Percentiles rank a stretch among this genome's conserved stretches.
Conservation (phyloP, 805 yeast genomes). For the Saccharomycopsis amapae region DNA sequence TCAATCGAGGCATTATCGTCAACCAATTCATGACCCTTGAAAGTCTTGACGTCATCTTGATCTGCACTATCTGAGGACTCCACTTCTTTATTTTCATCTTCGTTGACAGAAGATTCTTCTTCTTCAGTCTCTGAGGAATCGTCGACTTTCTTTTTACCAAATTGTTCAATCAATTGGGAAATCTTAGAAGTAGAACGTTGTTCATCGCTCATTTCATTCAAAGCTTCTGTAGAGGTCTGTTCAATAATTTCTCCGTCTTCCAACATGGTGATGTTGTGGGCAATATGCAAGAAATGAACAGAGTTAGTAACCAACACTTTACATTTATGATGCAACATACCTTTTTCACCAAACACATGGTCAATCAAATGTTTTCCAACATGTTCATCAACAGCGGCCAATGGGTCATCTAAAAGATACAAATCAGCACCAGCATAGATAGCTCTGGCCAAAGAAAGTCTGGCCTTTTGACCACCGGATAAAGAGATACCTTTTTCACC, state of each 20-base stretch:
- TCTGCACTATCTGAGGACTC: not conserved
- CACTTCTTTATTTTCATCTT: not conserved
- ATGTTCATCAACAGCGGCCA: conserved; percentile 97
- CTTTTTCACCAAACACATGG: conserved; percentile 75
- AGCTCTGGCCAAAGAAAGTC: conserved; percentile 90
- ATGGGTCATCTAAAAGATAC: conserved; percentile 82
- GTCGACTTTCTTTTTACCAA: conserved; percentile 42
- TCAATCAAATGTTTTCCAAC: conserved; percentile 82
- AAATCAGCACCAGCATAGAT: conserved; percentile 92
- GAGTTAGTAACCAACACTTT: conserved; percentile 81
- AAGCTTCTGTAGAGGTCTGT: conserved; percentile 53
- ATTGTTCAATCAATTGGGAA: conserved; percentile 50
- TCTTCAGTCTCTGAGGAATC: conserved; percentile 23
- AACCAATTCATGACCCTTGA: conserved; percentile 4
- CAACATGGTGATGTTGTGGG: conserved; percentile 63
- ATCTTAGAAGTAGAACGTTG: conserved; percentile 41
- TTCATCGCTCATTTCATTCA: conserved; percentile 28
- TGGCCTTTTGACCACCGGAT: conserved; percentile 97
- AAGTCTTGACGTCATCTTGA: conserved; percentile 11
- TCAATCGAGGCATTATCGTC: conserved; percentile 5
- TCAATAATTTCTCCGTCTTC: conserved; percentile 62
- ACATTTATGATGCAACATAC: conserved; percentile 67
- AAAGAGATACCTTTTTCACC: conserved; percentile 97
- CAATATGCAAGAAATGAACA: conserved; percentile 71
- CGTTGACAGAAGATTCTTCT: not conserved